These are phyloP conservation scores for Cytospora mali DNA, from an alignment of 2,329 filamentous ascomycete genomes.

Conservation along the genomic window DNA sequence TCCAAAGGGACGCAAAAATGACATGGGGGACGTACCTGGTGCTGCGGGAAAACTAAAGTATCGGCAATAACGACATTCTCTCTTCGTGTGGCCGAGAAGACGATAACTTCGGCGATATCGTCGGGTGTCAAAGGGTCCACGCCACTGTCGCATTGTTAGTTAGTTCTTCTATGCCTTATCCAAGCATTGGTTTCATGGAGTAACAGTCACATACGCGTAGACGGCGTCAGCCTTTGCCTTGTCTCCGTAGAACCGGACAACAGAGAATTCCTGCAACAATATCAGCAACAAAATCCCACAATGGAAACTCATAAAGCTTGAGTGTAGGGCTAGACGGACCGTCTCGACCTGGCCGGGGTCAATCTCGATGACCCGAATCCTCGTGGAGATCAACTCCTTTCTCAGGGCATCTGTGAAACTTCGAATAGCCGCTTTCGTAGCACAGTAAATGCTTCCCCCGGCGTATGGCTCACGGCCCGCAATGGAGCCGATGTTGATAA, in stretches of 20 bases:
- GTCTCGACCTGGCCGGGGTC: slow-evolving; percentile 95
- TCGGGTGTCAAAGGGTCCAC: slow-evolving; percentile 84
- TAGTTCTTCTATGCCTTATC: not conserved
- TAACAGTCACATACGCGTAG: slow-evolving; percentile 65
- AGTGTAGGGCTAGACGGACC: slow-evolving; percentile 43
- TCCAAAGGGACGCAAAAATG: not conserved
- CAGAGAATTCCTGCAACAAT: slow-evolving; percentile 71
- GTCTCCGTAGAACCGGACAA: slow-evolving; percentile 87
- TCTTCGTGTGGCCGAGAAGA: slow-evolving; percentile 79
- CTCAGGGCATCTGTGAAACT: slow-evolving; percentile 82
- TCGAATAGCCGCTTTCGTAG: slow-evolving; percentile 85
- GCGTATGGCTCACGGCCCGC: slow-evolving; percentile 86
- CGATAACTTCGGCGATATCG: slow-evolving; percentile 87
- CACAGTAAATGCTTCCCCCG: slow-evolving; percentile 89
- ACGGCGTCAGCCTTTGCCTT: slow-evolving; percentile 88
- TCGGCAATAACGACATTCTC: slow-evolving; percentile 93
- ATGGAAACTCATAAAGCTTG: not conserved
- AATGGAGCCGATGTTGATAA: slow-evolving; percentile 92
- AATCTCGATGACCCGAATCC: slow-evolving; percentile 83
- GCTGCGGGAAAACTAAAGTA: slow-evolving; percentile 82
- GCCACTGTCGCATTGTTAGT: slow-evolving; percentile 50
- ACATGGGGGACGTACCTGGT: slow-evolving; percentile 67
- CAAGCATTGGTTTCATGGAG: not conserved
- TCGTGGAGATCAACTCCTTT: slow-evolving; percentile 78
- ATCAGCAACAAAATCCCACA: slow-evolving; percentile 9